These are phyloP conservation scores for Coccomyxa sp. DNA, from an alignment of 139 green algal species.

Conservation along the genomic window DNA sequence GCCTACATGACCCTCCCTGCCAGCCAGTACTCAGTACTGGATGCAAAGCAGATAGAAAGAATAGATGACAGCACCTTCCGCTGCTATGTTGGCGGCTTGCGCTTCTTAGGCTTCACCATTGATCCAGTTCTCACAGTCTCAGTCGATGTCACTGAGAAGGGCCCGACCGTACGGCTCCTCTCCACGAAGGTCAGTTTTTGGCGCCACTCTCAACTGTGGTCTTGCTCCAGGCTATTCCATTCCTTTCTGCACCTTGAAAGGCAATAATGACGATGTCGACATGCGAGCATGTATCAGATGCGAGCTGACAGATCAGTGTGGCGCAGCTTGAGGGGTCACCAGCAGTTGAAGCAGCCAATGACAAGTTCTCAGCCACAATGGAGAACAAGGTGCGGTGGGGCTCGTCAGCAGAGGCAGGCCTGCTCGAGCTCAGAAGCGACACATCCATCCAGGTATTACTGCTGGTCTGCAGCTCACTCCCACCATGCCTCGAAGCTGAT, in stretches of 20 bases:
- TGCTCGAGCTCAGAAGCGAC: slow-evolving; percentile 29
- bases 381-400: slow-evolving; percentile 67
- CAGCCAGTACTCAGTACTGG: slow-evolving; percentile 84
- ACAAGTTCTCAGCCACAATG: slow-evolving; percentile 69
- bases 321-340: slow-evolving; percentile 61
- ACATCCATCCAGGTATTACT: slow-evolving; percentile 27
- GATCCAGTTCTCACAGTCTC: slow-evolving; percentile 80
- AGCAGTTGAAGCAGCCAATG: slow-evolving; percentile 54
- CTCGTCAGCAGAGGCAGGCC: not conserved
- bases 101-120: slow-evolving; percentile 56
- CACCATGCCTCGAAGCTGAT: too few relatives aligned
- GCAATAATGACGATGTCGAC: too few relatives aligned
- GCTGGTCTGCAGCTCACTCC: too few relatives aligned
- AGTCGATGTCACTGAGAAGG: slow-evolving; percentile 52
- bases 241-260: too few relatives aligned
- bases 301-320: too few relatives aligned
- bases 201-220: too few relatives aligned
- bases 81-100: slow-evolving; percentile 66
- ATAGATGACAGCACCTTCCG: slow-evolving; percentile 74
- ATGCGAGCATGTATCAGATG: too few relatives aligned
- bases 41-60: slow-evolving; percentile 72
- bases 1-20: slow-evolving; percentile 86
- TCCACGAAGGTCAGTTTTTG: slow-evolving; percentile 46
- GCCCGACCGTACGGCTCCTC: slow-evolving; percentile 75
- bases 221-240: too few relatives aligned